Percentiles rank a stretch among this genome's conserved stretches.
These are phyloP conservation scores for Singerocomus inundabilis DNA, from an alignment of 1,284 basidiomycete species.

Conservation along the genomic window DNA sequence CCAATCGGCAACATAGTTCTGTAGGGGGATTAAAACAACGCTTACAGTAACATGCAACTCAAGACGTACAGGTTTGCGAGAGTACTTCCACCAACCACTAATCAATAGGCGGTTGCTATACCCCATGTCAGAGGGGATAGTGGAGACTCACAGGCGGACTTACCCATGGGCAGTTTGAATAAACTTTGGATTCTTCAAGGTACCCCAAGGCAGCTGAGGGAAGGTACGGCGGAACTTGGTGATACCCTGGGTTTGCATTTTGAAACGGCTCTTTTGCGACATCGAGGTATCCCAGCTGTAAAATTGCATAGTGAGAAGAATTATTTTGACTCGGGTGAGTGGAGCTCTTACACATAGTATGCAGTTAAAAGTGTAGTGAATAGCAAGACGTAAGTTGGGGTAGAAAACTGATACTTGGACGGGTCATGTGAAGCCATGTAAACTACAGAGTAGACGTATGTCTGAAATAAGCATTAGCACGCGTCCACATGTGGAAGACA, in stretches of 20 bases:
- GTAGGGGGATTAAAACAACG: constrained; percentile 4
- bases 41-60: not conserved
- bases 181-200: constrained; percentile 86
- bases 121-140: constrained; percentile 4
- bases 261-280: constrained; percentile 98
- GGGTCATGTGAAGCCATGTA: constrained; percentile 98
- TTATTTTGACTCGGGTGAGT: constrained; percentile 9
- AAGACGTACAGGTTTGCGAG: constrained; percentile 76
- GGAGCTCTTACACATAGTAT: constrained; percentile 68
- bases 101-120: constrained; percentile 78
- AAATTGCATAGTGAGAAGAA: constrained; percentile 13
- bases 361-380: constrained; percentile 78
- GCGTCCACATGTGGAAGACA: not conserved
- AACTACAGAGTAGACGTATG: constrained; percentile 95
- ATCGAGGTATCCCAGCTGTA: constrained; percentile 89
- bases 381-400: constrained; percentile 67
- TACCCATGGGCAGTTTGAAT: constrained; percentile 94
- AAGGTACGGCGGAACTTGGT: constrained; percentile 87
- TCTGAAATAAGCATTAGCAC: constrained; percentile 49
- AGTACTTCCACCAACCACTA: constrained; percentile 88
- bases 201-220: constrained; percentile 89
- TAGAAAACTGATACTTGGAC: constrained; percentile 84
- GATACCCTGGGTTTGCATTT: constrained; percentile 93
- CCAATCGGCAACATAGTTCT: constrained; percentile 90
- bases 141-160: constrained; percentile 15